A percentile compares a stretch with the other conserved stretches of the same genome.
Evolutionary conservation across 1,284 basidiomycete species (phyloP).

Genomic region (Kwoniella shivajii): DNA sequence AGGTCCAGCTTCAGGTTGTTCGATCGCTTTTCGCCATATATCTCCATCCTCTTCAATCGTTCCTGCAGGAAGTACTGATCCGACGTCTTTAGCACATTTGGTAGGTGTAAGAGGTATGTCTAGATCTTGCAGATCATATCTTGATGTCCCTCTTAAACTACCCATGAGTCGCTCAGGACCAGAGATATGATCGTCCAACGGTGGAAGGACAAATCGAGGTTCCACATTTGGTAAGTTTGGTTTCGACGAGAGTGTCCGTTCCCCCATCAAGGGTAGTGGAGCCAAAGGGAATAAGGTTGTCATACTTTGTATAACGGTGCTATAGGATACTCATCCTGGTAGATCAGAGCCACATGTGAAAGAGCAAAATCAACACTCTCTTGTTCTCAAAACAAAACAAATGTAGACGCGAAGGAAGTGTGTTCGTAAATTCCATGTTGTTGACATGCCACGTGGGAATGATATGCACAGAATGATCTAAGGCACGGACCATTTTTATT

Average conservation of each 20-base stretch:
- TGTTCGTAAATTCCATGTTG: no score
- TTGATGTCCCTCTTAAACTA: constrained; percentile 14
- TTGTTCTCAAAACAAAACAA: no score
- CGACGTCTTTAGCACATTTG: not conserved
- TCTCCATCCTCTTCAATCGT: not conserved
- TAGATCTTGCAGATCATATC: constrained; percentile 7
- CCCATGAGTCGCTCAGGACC: constrained; percentile 30
- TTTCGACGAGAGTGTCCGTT: not conserved
- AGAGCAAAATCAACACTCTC: no score
- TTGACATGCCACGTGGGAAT: constrained; percentile 3
- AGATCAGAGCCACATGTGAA: no score
- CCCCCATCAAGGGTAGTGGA: not conserved
- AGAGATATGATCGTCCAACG: constrained; percentile 33
- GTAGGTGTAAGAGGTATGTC: not conserved
- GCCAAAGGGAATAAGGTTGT: constrained; percentile 11
- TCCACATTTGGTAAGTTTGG: constrained; percentile 8
- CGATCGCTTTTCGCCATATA: constrained; percentile 11
- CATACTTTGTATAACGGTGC: not conserved
- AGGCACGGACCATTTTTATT: not conserved
- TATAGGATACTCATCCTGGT: not conserved
- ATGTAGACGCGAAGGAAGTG: no score
- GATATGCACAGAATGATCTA: not conserved
- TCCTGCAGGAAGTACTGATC: not conserved
- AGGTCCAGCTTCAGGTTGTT: constrained; percentile 24
- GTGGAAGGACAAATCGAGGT: constrained; percentile 28